Evolutionary conservation across 2,329 filamentous ascomycete species (phyloP).

Genomic region (Diplodia intermedia): DNA sequence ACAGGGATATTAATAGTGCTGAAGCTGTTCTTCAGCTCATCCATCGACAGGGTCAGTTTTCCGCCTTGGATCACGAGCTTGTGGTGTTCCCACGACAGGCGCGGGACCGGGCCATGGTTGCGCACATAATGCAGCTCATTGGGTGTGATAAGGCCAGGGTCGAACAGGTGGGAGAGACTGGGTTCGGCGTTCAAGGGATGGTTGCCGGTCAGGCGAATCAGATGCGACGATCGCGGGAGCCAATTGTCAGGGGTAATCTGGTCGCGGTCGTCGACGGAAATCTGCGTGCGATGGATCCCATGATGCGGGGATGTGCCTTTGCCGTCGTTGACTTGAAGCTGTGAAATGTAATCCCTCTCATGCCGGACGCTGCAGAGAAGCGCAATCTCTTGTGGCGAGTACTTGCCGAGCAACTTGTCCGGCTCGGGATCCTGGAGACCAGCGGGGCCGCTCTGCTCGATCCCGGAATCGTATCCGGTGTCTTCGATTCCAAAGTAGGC

Average conservation of each 20-base stretch:
- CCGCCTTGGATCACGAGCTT: constrained; percentile 54
- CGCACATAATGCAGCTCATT: constrained; percentile 61
- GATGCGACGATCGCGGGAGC: constrained; percentile 56
- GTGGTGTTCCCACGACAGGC: constrained; percentile 59
- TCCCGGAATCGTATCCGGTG: constrained; percentile 33
- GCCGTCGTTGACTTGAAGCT: constrained; percentile 54
- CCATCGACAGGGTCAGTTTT: constrained; percentile 52
- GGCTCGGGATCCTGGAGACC: constrained; percentile 36
- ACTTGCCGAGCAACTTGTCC: constrained; percentile 47
- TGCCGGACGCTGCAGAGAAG: constrained; percentile 52
- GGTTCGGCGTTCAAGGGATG: constrained; percentile 62
- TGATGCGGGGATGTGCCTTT: constrained; percentile 48
- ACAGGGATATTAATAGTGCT: constrained; percentile 51
- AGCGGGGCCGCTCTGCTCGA: constrained; percentile 36
- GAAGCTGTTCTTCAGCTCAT: constrained; percentile 54
- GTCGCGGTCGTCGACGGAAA: constrained; percentile 57
- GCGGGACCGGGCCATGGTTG: constrained; percentile 62
- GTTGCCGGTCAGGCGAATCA: constrained; percentile 61
- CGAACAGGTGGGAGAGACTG: constrained; percentile 51
- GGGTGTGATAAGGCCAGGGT: constrained; percentile 59
- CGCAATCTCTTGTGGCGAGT: constrained; percentile 53
- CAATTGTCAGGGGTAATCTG: constrained; percentile 62
- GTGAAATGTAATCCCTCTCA: constrained; percentile 53
- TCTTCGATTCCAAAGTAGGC: constrained; percentile 42
- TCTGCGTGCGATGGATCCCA: constrained; percentile 39